Evolutionary conservation across 176 grass and related monocot genomes (phyloP), one percentile per base, ranked within the genome.

Genomic region (Oryza punctata): DNA sequence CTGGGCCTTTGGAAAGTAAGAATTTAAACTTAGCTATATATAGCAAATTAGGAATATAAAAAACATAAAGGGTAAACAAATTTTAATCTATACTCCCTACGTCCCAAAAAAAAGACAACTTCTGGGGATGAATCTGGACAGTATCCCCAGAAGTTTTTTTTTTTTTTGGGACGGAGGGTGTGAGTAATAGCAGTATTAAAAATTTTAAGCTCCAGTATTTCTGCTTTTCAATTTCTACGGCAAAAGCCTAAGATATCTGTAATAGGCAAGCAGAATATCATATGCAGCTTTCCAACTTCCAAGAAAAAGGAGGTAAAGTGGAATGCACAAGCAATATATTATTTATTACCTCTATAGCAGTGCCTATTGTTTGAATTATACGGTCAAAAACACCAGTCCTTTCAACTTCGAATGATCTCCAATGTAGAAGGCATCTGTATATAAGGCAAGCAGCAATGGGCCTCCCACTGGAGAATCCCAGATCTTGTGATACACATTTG

Each of bases 391-490:
- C 87, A 87, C 87, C 91, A 67, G 97, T 99, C 76, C 93, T 94
- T 81, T 99, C 97, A 83, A 99, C 97, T 88, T 99, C 97, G 79
- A 99, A 99, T 85, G 97, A 96, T 93, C 97, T 95, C 97, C 97
- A 99, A 64, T 99, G 93, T 79, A 94, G 92, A 86, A 99, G 93
- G 76, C 97, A 96, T 85, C 82, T 96, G 79, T 96, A 99, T 84
- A 96, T 92, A 84, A 99, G 86, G 46, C 91, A 95, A 94, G 93
- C 93, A 75, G 93, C 93, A 83, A 99, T 95, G 54, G 93, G 91
- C 77, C 91, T 94, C 65, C 91, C 81, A 21, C 86, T 89, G 45
- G 93, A 94, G 81, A 99, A 99, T 77, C 97, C 97, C 33, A 99
- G 72, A 86, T 99, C 97, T 94, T 96, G 93, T 73, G 97, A 99